Evolutionary conservation across 352 stramenopile genomes (phyloP).

Genomic region (Pythium insidiosum): DNA sequence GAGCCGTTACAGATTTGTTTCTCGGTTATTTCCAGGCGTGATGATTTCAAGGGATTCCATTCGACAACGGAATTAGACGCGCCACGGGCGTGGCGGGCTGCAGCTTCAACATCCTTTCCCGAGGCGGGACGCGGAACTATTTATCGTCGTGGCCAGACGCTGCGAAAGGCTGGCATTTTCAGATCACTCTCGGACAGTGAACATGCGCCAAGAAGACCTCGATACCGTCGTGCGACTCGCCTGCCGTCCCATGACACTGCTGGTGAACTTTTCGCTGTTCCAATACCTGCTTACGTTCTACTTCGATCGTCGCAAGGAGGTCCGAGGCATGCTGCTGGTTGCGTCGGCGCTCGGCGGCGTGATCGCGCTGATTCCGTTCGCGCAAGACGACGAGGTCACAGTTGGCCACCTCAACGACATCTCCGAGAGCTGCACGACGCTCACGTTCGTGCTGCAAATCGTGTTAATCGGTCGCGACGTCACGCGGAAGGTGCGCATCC

Average conservation of each 20-base stretch:
- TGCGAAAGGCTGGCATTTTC: too few species aligned
- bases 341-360: constrained; percentile 7
- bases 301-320: constrained; percentile 1
- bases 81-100: too few species aligned
- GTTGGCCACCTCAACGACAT: constrained; percentile 11
- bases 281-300: constrained; percentile 10
- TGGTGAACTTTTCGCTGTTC: constrained; percentile 14
- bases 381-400: not conserved
- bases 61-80: too few species aligned
- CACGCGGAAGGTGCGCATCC: constrained; percentile 7
- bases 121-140: too few species aligned
- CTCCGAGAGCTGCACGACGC: constrained; percentile 6
- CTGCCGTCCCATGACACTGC: constrained; percentile 5
- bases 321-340: constrained; percentile 1
- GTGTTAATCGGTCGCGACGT: constrained; percentile 14
- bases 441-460: constrained; percentile 19
- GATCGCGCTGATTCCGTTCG: constrained; percentile 7
- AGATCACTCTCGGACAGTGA: too few species aligned
- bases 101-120: too few species aligned
- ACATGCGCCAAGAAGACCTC: too few species aligned
- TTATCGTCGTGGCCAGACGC: too few species aligned
- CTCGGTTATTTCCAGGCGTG: too few species aligned
- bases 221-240: too few species aligned
- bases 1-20: too few species aligned
- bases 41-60: too few species aligned